These are phyloP conservation scores for Neurospora crassa DNA, from an alignment of 2,329 filamentous ascomycete genomes.

Conservation along the genomic window DNA sequence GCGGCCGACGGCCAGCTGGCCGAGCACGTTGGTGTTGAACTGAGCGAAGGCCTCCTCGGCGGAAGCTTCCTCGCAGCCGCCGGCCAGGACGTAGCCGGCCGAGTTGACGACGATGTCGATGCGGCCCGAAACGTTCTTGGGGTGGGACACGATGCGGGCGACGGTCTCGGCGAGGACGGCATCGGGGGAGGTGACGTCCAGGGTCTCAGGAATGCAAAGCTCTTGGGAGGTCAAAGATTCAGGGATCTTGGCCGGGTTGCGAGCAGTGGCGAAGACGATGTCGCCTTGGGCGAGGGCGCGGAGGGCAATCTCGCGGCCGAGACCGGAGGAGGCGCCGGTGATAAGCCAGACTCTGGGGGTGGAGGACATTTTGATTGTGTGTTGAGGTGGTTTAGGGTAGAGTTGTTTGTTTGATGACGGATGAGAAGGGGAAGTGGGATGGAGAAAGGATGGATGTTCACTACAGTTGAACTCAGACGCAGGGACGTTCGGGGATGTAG, in stretches of 20 bases:
- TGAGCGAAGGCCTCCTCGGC: constrained; percentile 6
- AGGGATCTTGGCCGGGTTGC: neutral
- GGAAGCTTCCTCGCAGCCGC: constrained; percentile 6
- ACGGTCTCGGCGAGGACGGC: constrained; percentile 2
- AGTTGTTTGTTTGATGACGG: neutral
- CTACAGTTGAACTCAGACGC: neutral
- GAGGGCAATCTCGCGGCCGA: constrained; percentile 3
- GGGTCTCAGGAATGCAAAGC: neutral
- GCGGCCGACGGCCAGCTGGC: constrained; percentile 7
- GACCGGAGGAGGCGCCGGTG: constrained; percentile 6
- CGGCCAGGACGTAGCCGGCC: constrained; percentile 9
- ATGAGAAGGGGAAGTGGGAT: neutral
- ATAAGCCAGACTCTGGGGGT: constrained; percentile 1
- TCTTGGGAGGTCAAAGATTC: neutral
- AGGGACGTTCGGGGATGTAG: neutral
- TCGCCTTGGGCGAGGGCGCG: constrained; percentile 3
- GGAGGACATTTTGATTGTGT: neutral
- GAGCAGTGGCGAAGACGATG: constrained; percentile 7
- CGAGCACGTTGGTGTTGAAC: constrained; percentile 10
- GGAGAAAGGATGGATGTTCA: no score
- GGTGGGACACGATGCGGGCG: constrained; percentile 4
- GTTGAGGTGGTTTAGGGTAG: neutral
- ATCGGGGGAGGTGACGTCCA: neutral
- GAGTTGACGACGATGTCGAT: constrained; percentile 12
- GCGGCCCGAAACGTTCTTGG: constrained; percentile 3